Conservation (phyloP, 345 rosid species). For the Anastatica hierochuntica region DNA sequence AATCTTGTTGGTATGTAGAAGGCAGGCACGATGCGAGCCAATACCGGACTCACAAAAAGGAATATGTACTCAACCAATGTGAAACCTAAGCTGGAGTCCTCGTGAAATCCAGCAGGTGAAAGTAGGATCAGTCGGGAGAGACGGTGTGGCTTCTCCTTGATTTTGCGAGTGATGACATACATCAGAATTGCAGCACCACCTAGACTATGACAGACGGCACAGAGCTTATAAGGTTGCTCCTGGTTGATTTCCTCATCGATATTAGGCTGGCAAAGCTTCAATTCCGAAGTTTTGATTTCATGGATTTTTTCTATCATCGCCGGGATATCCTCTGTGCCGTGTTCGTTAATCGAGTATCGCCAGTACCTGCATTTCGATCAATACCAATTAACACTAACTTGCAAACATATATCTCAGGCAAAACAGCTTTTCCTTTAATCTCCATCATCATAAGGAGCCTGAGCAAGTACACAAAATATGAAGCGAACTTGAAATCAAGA, state of each 20-base stretch:
- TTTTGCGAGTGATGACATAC: constrained; percentile 53
- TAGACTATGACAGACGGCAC: constrained; percentile 84
- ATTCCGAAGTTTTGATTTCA: constrained; percentile 69
- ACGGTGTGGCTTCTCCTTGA: constrained; percentile 70
- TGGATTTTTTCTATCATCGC: constrained; percentile 93
- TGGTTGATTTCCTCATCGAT: constrained; percentile 38
- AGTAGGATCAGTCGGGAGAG: constrained; percentile 71
- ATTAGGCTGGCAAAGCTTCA: constrained; percentile 53
- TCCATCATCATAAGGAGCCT: no score
- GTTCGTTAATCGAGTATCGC: constrained; percentile 88
- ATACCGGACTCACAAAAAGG: constrained; percentile 50
- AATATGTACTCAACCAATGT: constrained; percentile 46
- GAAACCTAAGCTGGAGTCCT: constrained; percentile 56
- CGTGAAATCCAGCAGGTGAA: constrained; percentile 96
- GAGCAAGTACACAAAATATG: background rate
- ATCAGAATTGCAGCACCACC: constrained; percentile 94
- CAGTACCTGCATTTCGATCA: constrained; percentile 56
- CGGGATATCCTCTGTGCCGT: constrained; percentile 87
- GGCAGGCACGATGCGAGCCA: constrained; percentile 58
- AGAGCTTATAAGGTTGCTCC: constrained; percentile 75
- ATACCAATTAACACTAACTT: background rate
- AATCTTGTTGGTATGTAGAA: constrained; percentile 91
- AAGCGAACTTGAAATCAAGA: background rate
- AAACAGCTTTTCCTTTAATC: no score
- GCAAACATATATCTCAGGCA: background rate